Base-by-base conservation (phyloP, 2,329 filamentous ascomycete genomes). In the Coniochaeta sp. region DNA sequence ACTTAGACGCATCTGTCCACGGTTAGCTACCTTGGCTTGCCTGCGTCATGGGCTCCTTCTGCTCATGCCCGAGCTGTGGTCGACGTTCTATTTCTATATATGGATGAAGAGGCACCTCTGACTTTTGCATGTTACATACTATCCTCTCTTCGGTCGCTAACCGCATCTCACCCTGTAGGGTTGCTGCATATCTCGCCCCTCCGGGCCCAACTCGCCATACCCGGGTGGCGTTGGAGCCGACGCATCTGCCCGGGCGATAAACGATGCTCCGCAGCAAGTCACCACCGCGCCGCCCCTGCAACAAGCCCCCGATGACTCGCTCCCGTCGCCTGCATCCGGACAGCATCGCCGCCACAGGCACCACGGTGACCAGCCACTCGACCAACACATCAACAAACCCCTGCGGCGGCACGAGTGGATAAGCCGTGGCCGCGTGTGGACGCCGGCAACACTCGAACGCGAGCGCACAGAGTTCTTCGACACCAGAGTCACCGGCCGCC, bases 381-480 rank as follows among this genome's bases (percentile, higher is more conserved):
- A 79, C 55, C 81, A 89, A 67, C 88, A 89, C 69, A 88, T 89
- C 69, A 89, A 91, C 68, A 83, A 84, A 66, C 88, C 89, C 1
- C 76, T 93, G 43, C 82, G 82, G 52, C 80, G 79, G 0, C 88
- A 89, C 66, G 75, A 81, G 59, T 92, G 89, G 89, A 77, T 77
- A 14, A 84, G 87, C 60, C 81, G 80, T 24, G 12, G 24, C 47
- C 47, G 47, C 26, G 73, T 76, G 17, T 96, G 90, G 90, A 92
- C 89, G 1, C 84, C 82, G n/a, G 70, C 75, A 17, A 78, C 88
- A 59, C 78, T 96, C 1, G 83, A 86, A 61, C 80, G 80, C 34
- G 90, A 96, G 74, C 84, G 93, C 57, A 77, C 76, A 57, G 91
- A 91, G 63, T 97, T 96, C 79, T 98, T 96, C 73, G 92, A 97